Base-by-base conservation (phyloP, 345 rosid genomes). In the Eucalyptus coolabah region DNA sequence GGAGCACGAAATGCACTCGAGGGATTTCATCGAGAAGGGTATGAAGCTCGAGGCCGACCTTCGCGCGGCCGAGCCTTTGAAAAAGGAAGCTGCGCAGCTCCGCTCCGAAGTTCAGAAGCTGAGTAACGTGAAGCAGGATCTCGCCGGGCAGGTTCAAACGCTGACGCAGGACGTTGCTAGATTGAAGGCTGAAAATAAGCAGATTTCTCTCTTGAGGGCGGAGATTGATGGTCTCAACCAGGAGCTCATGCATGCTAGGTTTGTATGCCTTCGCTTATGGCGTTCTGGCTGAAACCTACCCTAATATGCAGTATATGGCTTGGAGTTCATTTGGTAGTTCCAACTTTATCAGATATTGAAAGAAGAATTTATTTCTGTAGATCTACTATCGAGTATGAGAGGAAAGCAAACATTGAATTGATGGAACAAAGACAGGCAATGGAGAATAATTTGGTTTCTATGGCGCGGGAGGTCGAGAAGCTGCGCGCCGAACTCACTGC, bases 401-500 rank as follows among this genome's bases (percentile, higher is more conserved):
- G 97, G 96, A 97, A 98, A 93, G 98, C 94, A 88, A 98, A 96
- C 90, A 92, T 97, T 89, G 98, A 98, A 94, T 93, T 98, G 90
- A 90, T 97, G 94, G 99, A 97, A 90, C 99, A 97, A 91, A 92
- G 99, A 91, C 99, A 96, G 91, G 93, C 93, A 88, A 97, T 97
- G 98, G 99, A 98, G 94, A 98, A 96, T 94, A 96, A 93, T 91
- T 89, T 97, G 96, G 95, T 97, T 91, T 95, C 98, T 82, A 96
- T 98, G 99, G 99, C 99, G 15, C 98, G 99, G 23, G 99, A 98
- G 92, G 98, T 98, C 89, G 99, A 98, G 91, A 97, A 95, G 93
- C 93, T 97, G 86, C 95, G 98, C 32, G 99, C 99, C 86, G 99
- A 97, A 90, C 95, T 95, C 86, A 90, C 96, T 54, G 93, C 91